Base-by-base conservation (phyloP, 345 rosid genomes). In the Erodium maritimum region DNA sequence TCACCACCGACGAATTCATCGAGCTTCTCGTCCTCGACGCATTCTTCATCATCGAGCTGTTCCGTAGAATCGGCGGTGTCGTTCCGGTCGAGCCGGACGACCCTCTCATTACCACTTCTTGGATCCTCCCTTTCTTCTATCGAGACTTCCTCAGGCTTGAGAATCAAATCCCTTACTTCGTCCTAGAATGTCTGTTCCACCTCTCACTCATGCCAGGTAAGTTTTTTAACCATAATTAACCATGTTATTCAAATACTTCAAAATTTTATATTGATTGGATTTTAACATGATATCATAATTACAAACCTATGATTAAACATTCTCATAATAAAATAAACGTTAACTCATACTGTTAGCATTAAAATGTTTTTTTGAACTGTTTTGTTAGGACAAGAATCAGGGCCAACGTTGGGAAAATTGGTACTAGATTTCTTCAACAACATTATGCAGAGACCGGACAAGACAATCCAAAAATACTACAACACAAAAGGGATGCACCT, bases 1-100 rank as follows among this genome's bases (percentile, higher is more conserved):
- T 83, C 53, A 61, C 64, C 4, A 63, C 72, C 0, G 74, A 73
- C 4, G 86, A 81, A 13, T 85, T 85, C 54, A 51, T 70, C n/a
- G 90, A 88, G 62, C 76, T 85, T 79, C 70, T 88, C 86, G 83
- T 88, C 25, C 73, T 88, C 2, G 96, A 88, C 60, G 90, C 84
- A 5, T 68, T 80, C 61, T 88, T 85, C 58, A 48, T 87, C 3
- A 48, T 86, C 4, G 95, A 86, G 63, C 58, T 81, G 67, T 80
- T 88, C 61, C 73, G 90, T 1, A 86, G 75, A 81, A 80, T 79
- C 6, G 72, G 56, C 7, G 50, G 46, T 5, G 50, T 82, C 5
- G 76, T 82, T 23, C 24, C 52, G 23, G 69, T 61, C 46, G 86
- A 84, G 37, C 60, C 24, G 0, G 70, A 81, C n/a, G 97, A 90